phyloP scores from a whole-genome alignment of 495 filamentous ascomycete genomes.

The Penicillium cosmopolitanum region DNA sequence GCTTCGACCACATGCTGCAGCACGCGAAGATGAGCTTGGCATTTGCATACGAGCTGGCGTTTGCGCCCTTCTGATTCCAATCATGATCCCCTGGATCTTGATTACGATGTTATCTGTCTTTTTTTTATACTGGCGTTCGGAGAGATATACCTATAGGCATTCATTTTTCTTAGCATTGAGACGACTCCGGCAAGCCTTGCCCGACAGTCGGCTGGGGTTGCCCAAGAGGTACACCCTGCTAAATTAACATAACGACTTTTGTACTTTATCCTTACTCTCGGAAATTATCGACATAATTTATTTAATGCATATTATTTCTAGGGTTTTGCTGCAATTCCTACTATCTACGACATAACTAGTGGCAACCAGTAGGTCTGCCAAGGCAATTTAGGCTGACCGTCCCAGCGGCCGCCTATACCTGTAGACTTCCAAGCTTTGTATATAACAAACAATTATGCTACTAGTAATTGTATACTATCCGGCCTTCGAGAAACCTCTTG shows the following conservation, averaged over 20 bases:
- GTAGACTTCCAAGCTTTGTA: too few species aligned
- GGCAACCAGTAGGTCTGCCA: too few species aligned
- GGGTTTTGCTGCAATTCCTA: not conserved
- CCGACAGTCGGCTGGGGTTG: too few species aligned
- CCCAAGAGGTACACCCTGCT: not conserved
- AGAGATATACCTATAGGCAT: conserved; percentile 23
- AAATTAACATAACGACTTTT: conserved; percentile 1
- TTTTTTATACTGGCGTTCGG: conserved; percentile 21
- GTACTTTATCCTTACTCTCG: not conserved
- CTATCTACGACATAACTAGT: too few species aligned
- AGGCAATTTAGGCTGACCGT: too few species aligned
- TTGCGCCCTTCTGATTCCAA: conserved; percentile 38
- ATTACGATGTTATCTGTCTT: conserved; percentile 4
- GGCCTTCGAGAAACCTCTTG: too few species aligned
- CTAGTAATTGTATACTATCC: too few species aligned
- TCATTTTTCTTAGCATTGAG: conserved; percentile 3
- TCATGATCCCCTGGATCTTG: not conserved
- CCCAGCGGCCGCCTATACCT: too few species aligned
- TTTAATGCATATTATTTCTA: too few species aligned
- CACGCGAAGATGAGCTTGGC: conserved; percentile 91
- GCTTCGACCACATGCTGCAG: conserved; percentile 97
- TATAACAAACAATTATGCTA: too few species aligned
- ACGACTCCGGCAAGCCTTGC: not conserved
- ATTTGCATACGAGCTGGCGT: conserved; percentile 83
- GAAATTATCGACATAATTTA: not conserved